A percentile compares a stretch with the other conserved stretches of the same genome.
Evolutionary conservation across 108 stramenopile genomes (phyloP).

Genomic region (Fragilariopsis cylindrus): DNA sequence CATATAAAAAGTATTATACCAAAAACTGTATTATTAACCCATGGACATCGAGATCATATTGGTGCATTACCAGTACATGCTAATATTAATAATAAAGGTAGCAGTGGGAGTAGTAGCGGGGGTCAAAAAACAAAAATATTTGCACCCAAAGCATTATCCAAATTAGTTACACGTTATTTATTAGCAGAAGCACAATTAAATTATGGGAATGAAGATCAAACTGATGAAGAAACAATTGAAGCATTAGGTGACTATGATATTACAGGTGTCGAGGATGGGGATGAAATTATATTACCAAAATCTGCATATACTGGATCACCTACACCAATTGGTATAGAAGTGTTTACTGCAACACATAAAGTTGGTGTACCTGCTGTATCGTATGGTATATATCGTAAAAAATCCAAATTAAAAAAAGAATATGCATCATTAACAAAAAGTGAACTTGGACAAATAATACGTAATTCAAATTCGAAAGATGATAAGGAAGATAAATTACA

Average conservation of each 20-base stretch:
- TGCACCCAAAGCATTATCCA: slow-evolving; percentile 35
- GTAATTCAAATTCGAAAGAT: slow-evolving; percentile 9
- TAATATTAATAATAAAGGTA: no score
- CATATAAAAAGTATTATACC: slow-evolving; percentile 49
- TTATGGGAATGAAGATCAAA: slow-evolving; percentile 50
- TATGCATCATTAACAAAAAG: slow-evolving; percentile 43
- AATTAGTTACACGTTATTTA: slow-evolving; percentile 42
- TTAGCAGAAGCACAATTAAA: slow-evolving; percentile 59
- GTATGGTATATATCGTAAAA: slow-evolving; percentile 50
- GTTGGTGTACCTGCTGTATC: slow-evolving; percentile 49
- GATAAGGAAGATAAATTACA: background rate
- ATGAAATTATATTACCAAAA: slow-evolving; percentile 45
- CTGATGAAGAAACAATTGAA: slow-evolving; percentile 44
- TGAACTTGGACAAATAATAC: slow-evolving; percentile 42
- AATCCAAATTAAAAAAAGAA: slow-evolving; percentile 46
- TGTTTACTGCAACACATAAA: slow-evolving; percentile 55
- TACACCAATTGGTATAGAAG: slow-evolving; percentile 50
- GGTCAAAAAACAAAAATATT: slow-evolving; percentile 26
- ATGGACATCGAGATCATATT: slow-evolving; percentile 67
- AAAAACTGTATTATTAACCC: slow-evolving; percentile 52
- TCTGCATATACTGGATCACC: slow-evolving; percentile 42
- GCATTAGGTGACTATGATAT: slow-evolving; percentile 50
- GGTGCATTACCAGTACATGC: slow-evolving; percentile 54
- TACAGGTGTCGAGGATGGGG: slow-evolving; percentile 38
- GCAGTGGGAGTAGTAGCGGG: no score